Conservation (phyloP, 768 basidiomycete species). For the Boletus pseudopeckii region DNA sequence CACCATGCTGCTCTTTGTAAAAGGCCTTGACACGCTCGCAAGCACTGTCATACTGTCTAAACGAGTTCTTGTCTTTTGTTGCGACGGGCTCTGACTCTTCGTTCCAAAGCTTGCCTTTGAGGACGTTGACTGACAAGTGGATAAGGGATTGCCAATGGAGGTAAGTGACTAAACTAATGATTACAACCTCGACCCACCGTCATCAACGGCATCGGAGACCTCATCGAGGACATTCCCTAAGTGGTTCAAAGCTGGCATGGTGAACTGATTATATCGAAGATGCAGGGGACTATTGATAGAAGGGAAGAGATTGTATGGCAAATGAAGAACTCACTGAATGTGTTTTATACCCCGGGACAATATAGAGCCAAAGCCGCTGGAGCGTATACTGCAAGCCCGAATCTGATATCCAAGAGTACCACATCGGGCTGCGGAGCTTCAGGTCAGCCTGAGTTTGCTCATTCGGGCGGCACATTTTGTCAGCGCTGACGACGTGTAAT, state of each 20-base stretch:
- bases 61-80: slow-evolving; percentile 59
- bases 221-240: slow-evolving; percentile 37
- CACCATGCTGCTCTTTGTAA: slow-evolving; percentile 78
- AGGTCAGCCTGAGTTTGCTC: slow-evolving; percentile 9
- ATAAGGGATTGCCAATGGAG: neutral
- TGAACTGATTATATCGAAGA: neutral
- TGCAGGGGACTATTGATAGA: neutral
- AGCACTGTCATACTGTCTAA: slow-evolving; percentile 71
- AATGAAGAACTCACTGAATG: neutral
- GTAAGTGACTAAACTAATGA: neutral
- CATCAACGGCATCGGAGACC: slow-evolving; percentile 47
- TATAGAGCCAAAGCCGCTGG: slow-evolving; percentile 7
- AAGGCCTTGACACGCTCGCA: slow-evolving; percentile 77
- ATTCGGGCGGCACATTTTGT: slow-evolving; percentile 16
- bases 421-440: slow-evolving; percentile 21
- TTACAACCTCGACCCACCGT: slow-evolving; percentile 34
- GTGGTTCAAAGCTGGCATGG: slow-evolving; percentile 27
- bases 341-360: slow-evolving; percentile 20
- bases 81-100: slow-evolving; percentile 55
- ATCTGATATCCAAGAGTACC: slow-evolving; percentile 14
- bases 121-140: slow-evolving; percentile 54
- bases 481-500: slow-evolving; percentile 10
- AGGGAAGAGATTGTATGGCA: neutral
- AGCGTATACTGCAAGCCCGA: slow-evolving; percentile 8
- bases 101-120: slow-evolving; percentile 62